Evolutionary conservation across 441 rosid genomes (phyloP), one percentile per base, ranked within the genome.

Genomic region (Lepidium campestre): DNA sequence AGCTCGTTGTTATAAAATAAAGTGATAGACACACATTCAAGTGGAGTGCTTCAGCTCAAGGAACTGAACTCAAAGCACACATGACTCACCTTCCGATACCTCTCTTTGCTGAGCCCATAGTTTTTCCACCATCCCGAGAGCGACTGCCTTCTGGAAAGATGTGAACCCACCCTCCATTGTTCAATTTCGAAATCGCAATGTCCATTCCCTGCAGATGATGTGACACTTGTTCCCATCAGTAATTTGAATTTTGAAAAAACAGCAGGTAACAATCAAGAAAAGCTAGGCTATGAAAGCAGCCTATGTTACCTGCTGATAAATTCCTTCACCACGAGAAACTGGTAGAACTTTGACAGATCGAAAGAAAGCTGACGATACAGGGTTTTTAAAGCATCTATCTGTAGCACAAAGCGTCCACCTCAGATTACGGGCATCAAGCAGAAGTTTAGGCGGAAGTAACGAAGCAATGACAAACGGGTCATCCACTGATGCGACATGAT

Each of bases 391-490:
- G 66, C 98, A 93, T 6, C 96, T 79, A 72, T 93, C 98, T 7
- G 93, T 68, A 10, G 98, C 98, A 81, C 99, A 93, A 49, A 93
- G 89, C 8, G 99, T 86, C 99, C 97, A 93, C 78, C 96, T 87
- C 75, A 89, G 39, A 72, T 89, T 89, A 70, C 84, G 88, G 66
- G 93, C 86, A 75, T 89, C 97, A 68, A 91, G 49, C 10, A 93
- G 78, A 54, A 93, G 84, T 23, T 78, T 77, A 19, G 86, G 90
- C 19, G 99, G 97, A 68, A 90, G 97, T 56, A 93, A 68, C 4
- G 99, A 89, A 47, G 98, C 91, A 75, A 93, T 87, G 27, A 91
- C 81, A 74, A 93, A 79, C 0, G 98, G 96, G 70, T 93, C 98
- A 78, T 90, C 98, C 65, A 90, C 80, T 4, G 98, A 85, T 27